These are phyloP conservation scores for Starmerella stigmatis DNA, from an alignment of 805 yeast genomes.

Conservation along the genomic window DNA sequence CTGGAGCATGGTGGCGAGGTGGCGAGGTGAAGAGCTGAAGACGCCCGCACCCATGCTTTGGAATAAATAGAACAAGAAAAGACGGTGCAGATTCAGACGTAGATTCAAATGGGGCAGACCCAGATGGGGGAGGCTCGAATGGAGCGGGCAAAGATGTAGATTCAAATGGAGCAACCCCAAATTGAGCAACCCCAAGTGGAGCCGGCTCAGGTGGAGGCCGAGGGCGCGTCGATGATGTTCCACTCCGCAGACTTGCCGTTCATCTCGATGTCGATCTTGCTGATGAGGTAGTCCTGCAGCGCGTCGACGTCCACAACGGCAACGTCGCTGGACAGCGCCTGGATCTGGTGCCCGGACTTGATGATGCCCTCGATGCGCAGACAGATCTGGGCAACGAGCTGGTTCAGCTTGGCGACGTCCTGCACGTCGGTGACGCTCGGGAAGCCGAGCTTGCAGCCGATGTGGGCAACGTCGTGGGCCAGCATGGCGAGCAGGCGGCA, in stretches of 20 bases:
- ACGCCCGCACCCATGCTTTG: too few relatives aligned
- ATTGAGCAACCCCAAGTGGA: background rate
- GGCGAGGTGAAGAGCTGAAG: too few relatives aligned
- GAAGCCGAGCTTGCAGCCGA: constrained; percentile 27
- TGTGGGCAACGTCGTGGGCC: constrained; percentile 25
- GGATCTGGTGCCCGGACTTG: constrained; percentile 21
- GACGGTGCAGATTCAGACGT: too few relatives aligned
- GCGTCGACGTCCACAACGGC: constrained; percentile 21
- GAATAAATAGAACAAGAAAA: too few relatives aligned
- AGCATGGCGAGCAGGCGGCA: constrained; percentile 31
- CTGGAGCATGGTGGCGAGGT: too few relatives aligned
- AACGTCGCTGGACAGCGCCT: constrained; percentile 19
- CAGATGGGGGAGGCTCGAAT: too few relatives aligned
- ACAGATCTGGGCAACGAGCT: constrained; percentile 28
- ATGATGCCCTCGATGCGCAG: constrained; percentile 22
- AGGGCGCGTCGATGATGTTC: constrained; percentile 29
- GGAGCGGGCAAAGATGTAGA: too few relatives aligned
- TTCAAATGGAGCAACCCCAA: background rate
- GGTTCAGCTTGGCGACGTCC: constrained; percentile 24
- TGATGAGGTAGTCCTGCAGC: constrained; percentile 25
- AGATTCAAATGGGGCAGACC: too few relatives aligned
- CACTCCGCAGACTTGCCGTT: constrained; percentile 32
- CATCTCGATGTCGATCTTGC: constrained; percentile 25
- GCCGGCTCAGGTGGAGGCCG: background rate
- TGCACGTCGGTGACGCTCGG: constrained; percentile 16